Evolutionary conservation across 306 rosid genomes (phyloP).

Genomic region (Pyrus bretschneideri): DNA sequence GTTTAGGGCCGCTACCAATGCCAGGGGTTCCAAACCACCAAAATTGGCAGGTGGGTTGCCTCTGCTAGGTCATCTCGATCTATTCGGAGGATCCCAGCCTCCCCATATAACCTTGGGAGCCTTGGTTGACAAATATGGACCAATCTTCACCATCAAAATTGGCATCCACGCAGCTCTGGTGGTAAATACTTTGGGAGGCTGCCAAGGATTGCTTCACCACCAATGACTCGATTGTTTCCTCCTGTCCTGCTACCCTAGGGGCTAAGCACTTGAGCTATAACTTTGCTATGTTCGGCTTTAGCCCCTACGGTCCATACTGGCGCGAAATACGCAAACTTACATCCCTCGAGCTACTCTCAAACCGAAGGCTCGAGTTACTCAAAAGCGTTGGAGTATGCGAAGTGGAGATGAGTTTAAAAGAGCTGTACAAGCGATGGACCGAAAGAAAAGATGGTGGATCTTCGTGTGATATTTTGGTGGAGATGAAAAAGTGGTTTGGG

Average conservation of each 20-base stretch:
- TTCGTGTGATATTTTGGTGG: neutral
- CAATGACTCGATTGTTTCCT: neutral
- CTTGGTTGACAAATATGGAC: slow-evolving; percentile 38
- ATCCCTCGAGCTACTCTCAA: slow-evolving; percentile 32
- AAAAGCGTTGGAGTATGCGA: slow-evolving; percentile 22
- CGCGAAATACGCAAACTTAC: slow-evolving; percentile 33
- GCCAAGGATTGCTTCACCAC: slow-evolving; percentile 44
- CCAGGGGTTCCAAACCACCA: slow-evolving; percentile 32
- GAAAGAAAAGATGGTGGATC: neutral
- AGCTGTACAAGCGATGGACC: slow-evolving; percentile 18
- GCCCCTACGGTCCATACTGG: slow-evolving; percentile 31
- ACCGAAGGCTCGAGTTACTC: slow-evolving; percentile 24
- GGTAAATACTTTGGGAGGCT: slow-evolving; percentile 22
- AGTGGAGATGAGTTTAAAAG: slow-evolving; percentile 18
- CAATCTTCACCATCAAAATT: slow-evolving; percentile 20
- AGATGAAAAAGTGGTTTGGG: slow-evolving; percentile 37
- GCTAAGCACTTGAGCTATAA: slow-evolving; percentile 22
- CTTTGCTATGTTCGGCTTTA: slow-evolving; percentile 33
- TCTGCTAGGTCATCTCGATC: slow-evolving; percentile 50
- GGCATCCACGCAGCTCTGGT: slow-evolving; percentile 27
- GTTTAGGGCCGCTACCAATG: too few relatives aligned
- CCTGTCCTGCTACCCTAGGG: slow-evolving; percentile 12
- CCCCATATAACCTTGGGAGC: slow-evolving; percentile 37
- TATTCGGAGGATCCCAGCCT: slow-evolving; percentile 24
- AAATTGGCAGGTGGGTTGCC: slow-evolving; percentile 62